Conservation (phyloP, 768 basidiomycete species). For the Xerocomus potaroensis region DNA sequence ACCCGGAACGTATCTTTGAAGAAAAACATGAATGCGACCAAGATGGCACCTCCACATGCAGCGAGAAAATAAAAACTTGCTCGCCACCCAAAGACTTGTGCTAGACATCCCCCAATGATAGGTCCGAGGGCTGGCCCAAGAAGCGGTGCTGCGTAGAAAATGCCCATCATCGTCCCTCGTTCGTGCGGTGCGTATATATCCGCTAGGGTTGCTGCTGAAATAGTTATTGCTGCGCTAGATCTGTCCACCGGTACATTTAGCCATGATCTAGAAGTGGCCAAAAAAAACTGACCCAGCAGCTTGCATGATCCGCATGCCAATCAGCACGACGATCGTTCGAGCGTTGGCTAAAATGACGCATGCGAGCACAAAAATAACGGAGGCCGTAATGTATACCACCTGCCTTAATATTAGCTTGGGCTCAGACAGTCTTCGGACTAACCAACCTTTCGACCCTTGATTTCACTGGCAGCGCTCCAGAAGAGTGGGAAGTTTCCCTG, state of each 20-base stretch:
- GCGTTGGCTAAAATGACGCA: conserved; percentile 56
- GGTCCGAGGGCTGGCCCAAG: conserved; percentile 73
- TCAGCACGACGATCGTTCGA: conserved; percentile 48
- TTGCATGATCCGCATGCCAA: conserved; percentile 68
- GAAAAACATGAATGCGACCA: conserved; percentile 55
- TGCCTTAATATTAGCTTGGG: conserved; percentile 16
- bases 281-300: conserved; percentile 49
- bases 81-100: conserved; percentile 70
- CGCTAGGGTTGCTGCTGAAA: conserved; percentile 75
- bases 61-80: conserved; percentile 81
- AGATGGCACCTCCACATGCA: conserved; percentile 52
- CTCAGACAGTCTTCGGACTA: background rate
- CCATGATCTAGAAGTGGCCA: background rate
- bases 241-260: conserved; percentile 29
- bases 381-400: conserved; percentile 52
- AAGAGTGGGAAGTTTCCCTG: conserved; percentile 66
- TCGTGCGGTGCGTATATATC: conserved; percentile 75
- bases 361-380: conserved; percentile 50
- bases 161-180: conserved; percentile 75
- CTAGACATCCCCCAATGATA: conserved; percentile 64
- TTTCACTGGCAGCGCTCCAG: conserved; percentile 70
- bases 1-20: conserved; percentile 82
- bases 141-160: conserved; percentile 76
- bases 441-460: conserved; percentile 68
- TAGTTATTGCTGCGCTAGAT: conserved; percentile 61